Percentiles rank a stretch among this genome's conserved stretches.
Evolutionary conservation across 1,139 yeast species (phyloP).

Genomic region (Yarrowia galli): DNA sequence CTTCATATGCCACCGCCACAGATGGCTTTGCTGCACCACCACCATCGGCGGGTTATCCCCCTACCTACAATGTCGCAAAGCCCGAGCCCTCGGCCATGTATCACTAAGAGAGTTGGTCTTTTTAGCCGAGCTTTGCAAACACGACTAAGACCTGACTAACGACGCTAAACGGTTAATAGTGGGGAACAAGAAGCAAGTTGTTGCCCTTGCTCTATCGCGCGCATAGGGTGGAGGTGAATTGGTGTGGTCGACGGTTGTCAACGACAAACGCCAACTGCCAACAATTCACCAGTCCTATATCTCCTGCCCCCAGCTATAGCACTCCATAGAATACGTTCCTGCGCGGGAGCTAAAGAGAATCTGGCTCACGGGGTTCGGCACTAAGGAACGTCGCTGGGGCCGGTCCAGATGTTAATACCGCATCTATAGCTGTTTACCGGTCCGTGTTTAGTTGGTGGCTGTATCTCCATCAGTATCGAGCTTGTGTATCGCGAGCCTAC

Average conservation of each 20-base stretch:
- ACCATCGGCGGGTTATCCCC: not conserved
- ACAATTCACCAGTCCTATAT: no score
- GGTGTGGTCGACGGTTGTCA: no score
- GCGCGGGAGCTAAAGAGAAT: not conserved
- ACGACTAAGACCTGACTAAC: not conserved
- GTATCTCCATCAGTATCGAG: not conserved
- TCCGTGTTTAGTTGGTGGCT: no score
- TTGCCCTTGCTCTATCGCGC: no score
- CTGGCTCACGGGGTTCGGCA: not conserved
- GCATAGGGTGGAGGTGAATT: no score
- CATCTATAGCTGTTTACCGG: not conserved
- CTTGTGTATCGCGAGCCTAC: not conserved
- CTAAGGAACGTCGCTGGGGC: not conserved
- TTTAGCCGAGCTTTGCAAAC: no score
- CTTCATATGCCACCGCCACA: slow-evolving; percentile 22
- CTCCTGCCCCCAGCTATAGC: no score
- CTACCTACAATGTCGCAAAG: slow-evolving; percentile 20
- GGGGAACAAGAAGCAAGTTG: no score
- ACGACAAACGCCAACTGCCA: no score
- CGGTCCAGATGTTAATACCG: not conserved
- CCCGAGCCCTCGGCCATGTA: slow-evolving; percentile 35
- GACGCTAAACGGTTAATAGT: no score
- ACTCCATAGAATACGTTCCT: no score
- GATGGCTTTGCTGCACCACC: slow-evolving; percentile 3
- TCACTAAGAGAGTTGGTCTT: not conserved